Base-by-base conservation (phyloP, 2,329 filamentous ascomycete species). In the Colletotrichum gloeosporioides region DNA sequence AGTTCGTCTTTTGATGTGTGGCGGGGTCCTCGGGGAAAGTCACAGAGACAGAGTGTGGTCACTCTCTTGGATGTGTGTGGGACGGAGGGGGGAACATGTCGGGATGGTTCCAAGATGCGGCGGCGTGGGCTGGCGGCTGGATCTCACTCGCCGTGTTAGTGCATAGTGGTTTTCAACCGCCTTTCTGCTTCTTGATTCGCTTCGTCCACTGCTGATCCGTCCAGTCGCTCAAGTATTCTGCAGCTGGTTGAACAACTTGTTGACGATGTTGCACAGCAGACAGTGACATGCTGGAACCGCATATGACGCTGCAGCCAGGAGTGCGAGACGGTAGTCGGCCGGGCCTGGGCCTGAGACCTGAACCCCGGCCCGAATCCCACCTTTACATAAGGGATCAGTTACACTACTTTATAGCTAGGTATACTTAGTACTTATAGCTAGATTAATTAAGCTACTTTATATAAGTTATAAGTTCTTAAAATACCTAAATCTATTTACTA, bases 41-140 rank as follows among this genome's bases (percentile, higher is more conserved):
- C 36, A 62, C 16, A 31, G 55, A 31, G 34, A 62, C 18, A 9
- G 34, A 8, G 9, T 27, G 22, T n/a, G 29, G 32, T 44, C 12
- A 49, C 36, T 62, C 12, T 18, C 22, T 32, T 55, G 34, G 32
- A 25, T 15, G 44, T 12, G 32, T 18, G 34, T 57, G 39, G 25
- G 31, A 27, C 34, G 49, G 44, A 68, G 49, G 36, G 67, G 12
- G 67, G 12, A 15, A 16, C 67, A 59, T 61, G 66, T 64, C 67
- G 73, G 69, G 57, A 61, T 15, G 59, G 66, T 69, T 68, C 64
- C 66, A 76, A 73, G 65, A 76, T 76, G 70, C 70, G 64, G 57
- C 63, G 31, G 71, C 73, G 64, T 76, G 70, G 57, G 64, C 70
- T 59, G 64, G 27, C 73, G 70, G 70, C 73, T 73, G 57, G 44